These are phyloP conservation scores for Cicer chorassanicum DNA, from an alignment of 306 rosid genomes.

Conservation along the genomic window DNA sequence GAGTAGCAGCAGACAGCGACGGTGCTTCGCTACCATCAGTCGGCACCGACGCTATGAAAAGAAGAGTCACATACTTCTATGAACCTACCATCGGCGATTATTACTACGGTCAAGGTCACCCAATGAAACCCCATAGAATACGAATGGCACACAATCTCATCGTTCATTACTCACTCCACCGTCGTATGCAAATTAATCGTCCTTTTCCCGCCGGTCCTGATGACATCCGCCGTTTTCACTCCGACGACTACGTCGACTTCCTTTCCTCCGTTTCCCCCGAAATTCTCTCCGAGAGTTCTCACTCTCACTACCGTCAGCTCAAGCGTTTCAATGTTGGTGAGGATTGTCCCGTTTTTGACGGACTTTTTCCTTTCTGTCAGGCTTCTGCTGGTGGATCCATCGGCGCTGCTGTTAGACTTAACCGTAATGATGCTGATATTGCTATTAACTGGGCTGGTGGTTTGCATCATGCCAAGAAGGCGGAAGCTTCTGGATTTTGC, in stretches of 20 bases:
- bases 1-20: slow-evolving; percentile 43
- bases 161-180: slow-evolving; percentile 74
- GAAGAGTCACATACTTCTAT: slow-evolving; percentile 75
- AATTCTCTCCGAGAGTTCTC: slow-evolving; percentile 49
- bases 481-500: slow-evolving; percentile 89
- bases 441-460: slow-evolving; percentile 86
- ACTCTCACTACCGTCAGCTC: slow-evolving; percentile 54
- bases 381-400: slow-evolving; percentile 79
- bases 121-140: slow-evolving; percentile 81
- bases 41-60: slow-evolving; percentile 60
- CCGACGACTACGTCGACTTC: slow-evolving; percentile 70
- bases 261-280: slow-evolving; percentile 61
- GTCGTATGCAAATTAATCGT: slow-evolving; percentile 72
- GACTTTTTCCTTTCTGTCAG: slow-evolving; percentile 69
- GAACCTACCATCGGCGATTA: slow-evolving; percentile 76
- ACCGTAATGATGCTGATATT: slow-evolving; percentile 63
- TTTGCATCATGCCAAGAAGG: slow-evolving; percentile 79
- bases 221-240: slow-evolving; percentile 67
- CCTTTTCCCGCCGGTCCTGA: slow-evolving; percentile 57
- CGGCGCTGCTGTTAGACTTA: slow-evolving; percentile 74
- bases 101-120: slow-evolving; percentile 81
- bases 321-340: slow-evolving; percentile 77
- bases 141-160: slow-evolving; percentile 81
- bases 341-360: slow-evolving; percentile 83
- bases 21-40: slow-evolving; percentile 66